These are phyloP conservation scores for Apiospora aurea DNA, from an alignment of 2,329 filamentous ascomycete genomes.

Conservation along the genomic window DNA sequence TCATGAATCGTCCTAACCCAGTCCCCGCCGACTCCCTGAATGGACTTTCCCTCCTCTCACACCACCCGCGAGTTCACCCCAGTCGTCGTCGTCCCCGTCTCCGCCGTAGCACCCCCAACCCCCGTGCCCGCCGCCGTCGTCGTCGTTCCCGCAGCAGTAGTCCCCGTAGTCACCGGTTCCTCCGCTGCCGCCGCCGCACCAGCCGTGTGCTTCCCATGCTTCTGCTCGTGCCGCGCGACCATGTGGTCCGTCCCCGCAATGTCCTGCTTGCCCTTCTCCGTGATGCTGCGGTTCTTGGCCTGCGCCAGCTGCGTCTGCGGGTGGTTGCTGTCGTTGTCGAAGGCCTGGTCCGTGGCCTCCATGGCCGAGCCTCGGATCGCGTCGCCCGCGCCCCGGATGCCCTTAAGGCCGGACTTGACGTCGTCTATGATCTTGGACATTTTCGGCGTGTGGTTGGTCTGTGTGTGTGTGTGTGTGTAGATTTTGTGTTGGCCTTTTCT, in stretches of 20 bases:
- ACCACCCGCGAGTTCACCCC: too few species aligned
- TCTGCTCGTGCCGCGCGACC: constrained; percentile 36
- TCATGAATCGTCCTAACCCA: too few species aligned
- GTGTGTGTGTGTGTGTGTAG: too few species aligned
- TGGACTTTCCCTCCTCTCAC: too few species aligned
- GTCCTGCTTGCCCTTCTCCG: constrained; percentile 38
- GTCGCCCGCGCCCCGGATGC: constrained; percentile 42
- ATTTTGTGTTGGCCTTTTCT: not conserved
- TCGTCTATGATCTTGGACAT: constrained; percentile 43
- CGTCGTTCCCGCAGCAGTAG: not conserved
- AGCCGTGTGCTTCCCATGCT: constrained; percentile 25
- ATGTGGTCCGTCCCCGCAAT: constrained; percentile 36
- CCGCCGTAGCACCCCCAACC: not conserved
- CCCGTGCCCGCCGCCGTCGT: not conserved
- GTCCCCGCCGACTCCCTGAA: too few species aligned
- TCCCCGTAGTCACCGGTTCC: not conserved
- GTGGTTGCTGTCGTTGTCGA: constrained; percentile 37
- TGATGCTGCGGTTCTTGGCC: constrained; percentile 35
- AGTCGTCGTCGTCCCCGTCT: not conserved
- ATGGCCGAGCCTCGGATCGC: constrained; percentile 40
- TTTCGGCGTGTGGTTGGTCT: constrained; percentile 6
- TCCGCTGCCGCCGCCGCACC: not conserved
- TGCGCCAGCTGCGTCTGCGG: constrained; percentile 33
- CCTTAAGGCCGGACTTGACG: constrained; percentile 42
- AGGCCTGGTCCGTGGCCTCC: constrained; percentile 39